Base-by-base conservation (phyloP, 2,329 filamentous ascomycete genomes). In the Apiospora marii region DNA sequence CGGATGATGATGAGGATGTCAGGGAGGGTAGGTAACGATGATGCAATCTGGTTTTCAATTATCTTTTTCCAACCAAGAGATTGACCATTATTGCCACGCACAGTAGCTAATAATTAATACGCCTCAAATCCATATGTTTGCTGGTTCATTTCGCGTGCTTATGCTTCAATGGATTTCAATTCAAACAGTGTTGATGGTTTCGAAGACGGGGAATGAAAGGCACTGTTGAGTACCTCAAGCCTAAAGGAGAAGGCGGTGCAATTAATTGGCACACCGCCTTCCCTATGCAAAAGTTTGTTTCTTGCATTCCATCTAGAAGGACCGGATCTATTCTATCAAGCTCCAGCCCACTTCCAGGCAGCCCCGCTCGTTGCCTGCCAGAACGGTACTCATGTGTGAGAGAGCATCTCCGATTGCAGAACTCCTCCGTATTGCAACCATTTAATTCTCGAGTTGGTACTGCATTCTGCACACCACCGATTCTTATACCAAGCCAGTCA, bases 281-380 rank as follows among this genome's bases (percentile, higher is more conserved):
- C 58, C 58, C 22, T 13, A 24, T 64, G 12, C 22, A 37, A 10
- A 64, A 64, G 34, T 16, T n/a, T 2, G 22, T 3, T 16, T 61
- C 53, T 16, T 8, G 16, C 53, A 37, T 61, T 61, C 58, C 34
- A 41, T 64, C 58, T 64, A 64, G 58, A 64, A 64, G 58, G 22
- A n/a, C 58, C 58, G 58, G 58, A 64, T 64, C 58, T 64, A 64
- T 64, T 64, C 58, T 19, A 41, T 41, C 34, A 64, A 64, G 58
- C 58, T 64, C 58, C 58, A 64, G 58, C 58, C 58, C 34, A 64
- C 58, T 41, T 41, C 34, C 58, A 41, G 24, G 19, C 34, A 41
- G 58, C 58, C 34, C 58, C 34, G 58, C 58, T 64, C 34, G 8
- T 19, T 24, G 34, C 34, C 34, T 64, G 58, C 19, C 22, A 41